Percentiles rank a stretch among this genome's conserved stretches.
Evolutionary conservation across 2,329 filamentous ascomycete species (phyloP).

Genomic region (Cryphonectria japonica): DNA sequence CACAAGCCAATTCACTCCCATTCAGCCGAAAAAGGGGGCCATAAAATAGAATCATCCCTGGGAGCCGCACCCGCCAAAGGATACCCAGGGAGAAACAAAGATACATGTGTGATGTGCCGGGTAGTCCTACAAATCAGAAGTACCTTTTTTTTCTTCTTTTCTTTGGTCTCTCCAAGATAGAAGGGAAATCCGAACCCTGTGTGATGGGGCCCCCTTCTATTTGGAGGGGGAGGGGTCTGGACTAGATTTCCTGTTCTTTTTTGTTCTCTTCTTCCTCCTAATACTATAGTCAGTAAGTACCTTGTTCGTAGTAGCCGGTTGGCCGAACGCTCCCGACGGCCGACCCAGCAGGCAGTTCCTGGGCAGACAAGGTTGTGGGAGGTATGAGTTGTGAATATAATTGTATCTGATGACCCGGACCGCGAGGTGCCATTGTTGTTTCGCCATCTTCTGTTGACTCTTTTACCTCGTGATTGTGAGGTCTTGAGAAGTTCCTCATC

Average conservation of each 20-base stretch:
- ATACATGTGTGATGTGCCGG: conserved; percentile 12
- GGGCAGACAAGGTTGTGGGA: neutral
- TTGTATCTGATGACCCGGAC: conserved; percentile 19
- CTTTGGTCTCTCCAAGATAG: neutral
- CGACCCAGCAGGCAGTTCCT: neutral
- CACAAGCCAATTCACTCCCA: conserved; percentile 39
- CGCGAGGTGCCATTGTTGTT: neutral
- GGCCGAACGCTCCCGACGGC: conserved; percentile 39
- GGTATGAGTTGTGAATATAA: conserved; percentile 5
- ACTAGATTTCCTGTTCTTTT: no score
- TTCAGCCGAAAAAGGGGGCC: conserved; percentile 42
- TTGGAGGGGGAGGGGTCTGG: neutral
- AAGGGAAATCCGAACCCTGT: neutral
- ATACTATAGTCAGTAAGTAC: no score
- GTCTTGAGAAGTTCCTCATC: neutral
- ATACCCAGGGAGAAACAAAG: neutral
- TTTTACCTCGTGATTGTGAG: neutral
- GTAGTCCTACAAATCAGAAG: neutral
- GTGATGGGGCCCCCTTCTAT: neutral
- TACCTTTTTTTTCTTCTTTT: neutral
- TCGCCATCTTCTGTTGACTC: neutral
- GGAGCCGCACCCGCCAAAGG: neutral
- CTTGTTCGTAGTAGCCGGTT: conserved; percentile 36
- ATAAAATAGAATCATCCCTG: neutral
- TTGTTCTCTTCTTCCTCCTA: no score